phyloP scores from a whole-genome alignment of 768 basidiomycete genomes.

The Kwoniella europaea region DNA sequence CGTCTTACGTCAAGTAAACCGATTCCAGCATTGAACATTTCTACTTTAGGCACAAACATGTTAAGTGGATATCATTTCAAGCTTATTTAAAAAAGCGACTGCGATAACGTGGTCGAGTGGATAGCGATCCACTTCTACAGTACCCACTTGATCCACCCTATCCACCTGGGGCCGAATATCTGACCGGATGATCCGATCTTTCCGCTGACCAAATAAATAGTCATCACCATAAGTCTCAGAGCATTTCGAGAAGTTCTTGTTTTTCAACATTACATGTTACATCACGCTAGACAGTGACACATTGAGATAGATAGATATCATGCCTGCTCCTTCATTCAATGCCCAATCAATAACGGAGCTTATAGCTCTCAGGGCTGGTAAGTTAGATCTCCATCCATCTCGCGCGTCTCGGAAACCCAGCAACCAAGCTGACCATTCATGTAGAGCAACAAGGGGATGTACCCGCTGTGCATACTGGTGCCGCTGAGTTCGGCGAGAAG shows the following conservation, averaged over 20 bases:
- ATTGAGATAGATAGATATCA: conserved; percentile 15
- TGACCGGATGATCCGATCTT: conserved; percentile 13
- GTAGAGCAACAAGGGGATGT: conserved; percentile 46
- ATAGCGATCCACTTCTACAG: not conserved
- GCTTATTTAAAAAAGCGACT: not conserved
- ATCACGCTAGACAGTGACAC: not conserved
- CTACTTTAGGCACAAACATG: not conserved
- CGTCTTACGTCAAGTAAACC: not conserved
- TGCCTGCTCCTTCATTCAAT: conserved; percentile 48
- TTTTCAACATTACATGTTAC: not conserved
- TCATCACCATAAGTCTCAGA: too few species aligned
- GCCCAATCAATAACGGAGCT: conserved; percentile 50
- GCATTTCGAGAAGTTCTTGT: not conserved
- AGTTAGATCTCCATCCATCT: conserved; percentile 13
- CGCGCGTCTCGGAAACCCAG: not conserved
- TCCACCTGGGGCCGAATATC: conserved; percentile 1
- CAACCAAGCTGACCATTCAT: not conserved
- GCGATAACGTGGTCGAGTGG: conserved; percentile 1
- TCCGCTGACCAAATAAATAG: not conserved
- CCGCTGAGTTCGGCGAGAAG: conserved; percentile 55
- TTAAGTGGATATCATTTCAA: not conserved
- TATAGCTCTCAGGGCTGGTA: conserved; percentile 46
- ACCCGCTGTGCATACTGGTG: conserved; percentile 51
- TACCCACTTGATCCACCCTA: conserved; percentile 15
- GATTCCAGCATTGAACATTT: not conserved